A percentile compares a stretch with the other conserved stretches of the same genome.
These are phyloP conservation scores for Dipteronia sinensis DNA, from an alignment of 345 rosid species.

Conservation along the genomic window DNA sequence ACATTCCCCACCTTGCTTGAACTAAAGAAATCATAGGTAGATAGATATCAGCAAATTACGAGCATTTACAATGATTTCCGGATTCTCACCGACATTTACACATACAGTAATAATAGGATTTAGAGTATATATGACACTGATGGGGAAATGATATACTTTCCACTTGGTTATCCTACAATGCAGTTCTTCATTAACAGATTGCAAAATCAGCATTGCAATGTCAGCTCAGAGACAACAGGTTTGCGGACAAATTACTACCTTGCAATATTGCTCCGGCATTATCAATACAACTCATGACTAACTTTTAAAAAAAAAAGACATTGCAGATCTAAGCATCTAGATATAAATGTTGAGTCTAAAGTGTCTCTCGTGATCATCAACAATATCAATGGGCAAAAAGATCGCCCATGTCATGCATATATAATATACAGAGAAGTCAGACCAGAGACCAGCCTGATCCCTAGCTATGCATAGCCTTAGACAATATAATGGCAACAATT, in stretches of 20 bases:
- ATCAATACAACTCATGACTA: not conserved
- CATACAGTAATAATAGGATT: not conserved
- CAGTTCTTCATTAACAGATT: not conserved
- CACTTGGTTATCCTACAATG: not conserved
- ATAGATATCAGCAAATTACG: not conserved
- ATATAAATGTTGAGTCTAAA: not conserved
- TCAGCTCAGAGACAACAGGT: not conserved
- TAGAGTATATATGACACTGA: not conserved
- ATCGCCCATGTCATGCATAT: not conserved
- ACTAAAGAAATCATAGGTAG: not conserved
- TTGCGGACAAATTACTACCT: not conserved
- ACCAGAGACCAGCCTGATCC: too few relatives aligned
- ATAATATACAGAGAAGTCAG: too few relatives aligned
- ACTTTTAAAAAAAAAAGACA: too few relatives aligned
- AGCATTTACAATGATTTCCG: not conserved
- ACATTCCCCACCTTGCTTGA: not conserved
- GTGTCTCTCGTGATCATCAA: not conserved
- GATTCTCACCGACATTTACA: not conserved
- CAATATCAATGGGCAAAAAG: too few relatives aligned
- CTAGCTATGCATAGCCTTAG: too few relatives aligned
- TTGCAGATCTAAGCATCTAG: not conserved
- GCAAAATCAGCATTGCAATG: not conserved
- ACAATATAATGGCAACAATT: too few relatives aligned
- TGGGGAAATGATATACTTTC: not conserved
- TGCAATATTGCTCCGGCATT: not conserved